Evolutionary conservation across 2,329 filamentous ascomycete genomes (phyloP), one percentile per base, ranked within the genome.

Genomic region (Chaetomiaceae sp.): DNA sequence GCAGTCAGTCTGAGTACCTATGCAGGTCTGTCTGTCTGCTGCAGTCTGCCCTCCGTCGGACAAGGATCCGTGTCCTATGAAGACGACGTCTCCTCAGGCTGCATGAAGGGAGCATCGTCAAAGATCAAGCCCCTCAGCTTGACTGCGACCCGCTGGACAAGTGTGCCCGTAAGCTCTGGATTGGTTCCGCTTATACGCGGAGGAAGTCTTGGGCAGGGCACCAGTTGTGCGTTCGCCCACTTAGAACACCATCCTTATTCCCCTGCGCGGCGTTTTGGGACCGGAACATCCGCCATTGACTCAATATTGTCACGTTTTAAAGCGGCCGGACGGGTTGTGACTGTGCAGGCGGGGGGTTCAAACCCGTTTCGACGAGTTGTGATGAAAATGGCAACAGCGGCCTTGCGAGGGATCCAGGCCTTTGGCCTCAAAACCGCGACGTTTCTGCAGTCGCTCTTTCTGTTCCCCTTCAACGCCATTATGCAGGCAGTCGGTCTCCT

Each of bases 371-470:
- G 45, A 37, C 33, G 30, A n/a, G 30, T n/a, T 20, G 21, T 45
- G 25, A 34, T 9, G 47, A 59, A 58, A 54, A 62, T 62, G 62
- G 60, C 60, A 53, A 43, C 47, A 55, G 42, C 59, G 50, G 48
- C 58, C 54, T 52, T 57, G 50, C 33, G 52, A 41, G 56, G 56
- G 37, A 40, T 58, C 27, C 37, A 53, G 54, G 59, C 55, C 48
- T 42, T 56, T 30, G 55, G 58, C 54, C 61, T 57, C 50, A 58
- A 58, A 48, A 57, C 61, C 42, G 37, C 51, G 36, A 55, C 51
- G 25, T 59, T 63, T 42, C 42, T 64, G 48, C 58, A 57, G 52
- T 58, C 59, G 37, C 48, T 63, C 46, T 48, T 63, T 37, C 48
- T 58, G 38, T 54, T 63, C 34, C 46, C 62, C 32, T 51, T 59